Base-by-base conservation (phyloP, 2,329 filamentous ascomycete genomes). In the Colletotrichum cuscutae region DNA sequence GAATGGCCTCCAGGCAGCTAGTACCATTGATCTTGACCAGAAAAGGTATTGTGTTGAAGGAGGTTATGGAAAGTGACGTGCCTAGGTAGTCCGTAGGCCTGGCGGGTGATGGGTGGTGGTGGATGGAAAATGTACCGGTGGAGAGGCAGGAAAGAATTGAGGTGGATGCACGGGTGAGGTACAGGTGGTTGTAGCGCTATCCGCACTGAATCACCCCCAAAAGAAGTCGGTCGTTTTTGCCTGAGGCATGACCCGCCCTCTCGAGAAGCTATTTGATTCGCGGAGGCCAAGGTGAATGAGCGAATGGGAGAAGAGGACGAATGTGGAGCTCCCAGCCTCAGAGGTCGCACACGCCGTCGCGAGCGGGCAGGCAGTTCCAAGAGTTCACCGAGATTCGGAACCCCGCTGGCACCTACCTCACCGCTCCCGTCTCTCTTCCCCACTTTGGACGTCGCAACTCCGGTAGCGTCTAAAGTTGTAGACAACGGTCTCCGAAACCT, bases 61-160 rank as follows among this genome's bases (percentile, higher is more conserved):
- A 65, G 60, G 65, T 62, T 56, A 46, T 46, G 56, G 59, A 69
- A 60, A 71, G 69, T 69, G 67, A 71, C 57, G 69, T 69, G 61
- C 62, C 65, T 70, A 53, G 74, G 74, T 68, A 68, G 70, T 73
- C 67, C 58, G 62, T 35, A 74, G 64, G 62, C 54, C 65, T 59
- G 67, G 74, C 58, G 74, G 74, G 71, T 70, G 64, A 62, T 54
- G 42, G 65, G 67, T 68, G 71, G 71, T 71, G 71, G 71, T 73
- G 63, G 71, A 76, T 79, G 77, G 75, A 71, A 75, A 73, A 76
- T 74, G 71, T 69, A 74, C 73, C 75, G 76, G 77, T 79, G 79
- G 77, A 80, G 78, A 81, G 80, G 78, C 78, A 81, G 79, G 80
- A 81, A 82, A 83, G 82, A 82, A 83, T 81, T 82, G 71, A 71